phyloP scores from a whole-genome alignment of 768 basidiomycete species.

The Mycena pura region DNA sequence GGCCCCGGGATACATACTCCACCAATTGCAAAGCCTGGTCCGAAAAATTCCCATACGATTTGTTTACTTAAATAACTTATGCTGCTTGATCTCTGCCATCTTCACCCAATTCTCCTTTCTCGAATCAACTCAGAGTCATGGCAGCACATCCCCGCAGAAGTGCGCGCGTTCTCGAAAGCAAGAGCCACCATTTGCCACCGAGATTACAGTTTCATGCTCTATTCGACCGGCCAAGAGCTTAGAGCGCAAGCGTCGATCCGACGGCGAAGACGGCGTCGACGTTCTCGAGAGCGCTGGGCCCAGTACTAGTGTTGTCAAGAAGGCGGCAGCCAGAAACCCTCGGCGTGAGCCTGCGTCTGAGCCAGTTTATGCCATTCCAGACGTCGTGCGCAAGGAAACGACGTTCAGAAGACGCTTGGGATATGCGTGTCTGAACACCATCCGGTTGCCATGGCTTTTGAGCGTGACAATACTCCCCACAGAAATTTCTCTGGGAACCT shows the following conservation, averaged over 20 bases:
- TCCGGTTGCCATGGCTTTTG: too few species aligned
- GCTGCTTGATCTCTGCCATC: too few species aligned
- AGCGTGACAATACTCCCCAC: too few species aligned
- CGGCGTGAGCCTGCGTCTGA: conserved; percentile 37
- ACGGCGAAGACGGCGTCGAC: neutral
- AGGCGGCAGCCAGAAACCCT: conserved; percentile 22
- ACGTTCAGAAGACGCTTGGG: conserved; percentile 73
- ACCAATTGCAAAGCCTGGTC: too few species aligned
- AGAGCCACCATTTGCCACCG: too few species aligned
- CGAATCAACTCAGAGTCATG: conserved; percentile 6
- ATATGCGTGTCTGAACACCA: conserved; percentile 87
- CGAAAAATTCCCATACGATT: too few species aligned
- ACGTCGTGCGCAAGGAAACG: conserved; percentile 69
- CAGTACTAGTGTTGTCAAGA: neutral
- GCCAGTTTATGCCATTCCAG: conserved; percentile 72
- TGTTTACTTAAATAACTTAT: too few species aligned
- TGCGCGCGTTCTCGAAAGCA: conserved; percentile 9
- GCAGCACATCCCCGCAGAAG: conserved; percentile 10
- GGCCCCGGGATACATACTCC: too few species aligned
- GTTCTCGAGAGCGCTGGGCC: neutral
- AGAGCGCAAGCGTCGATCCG: conserved; percentile 1
- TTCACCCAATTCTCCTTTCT: too few species aligned
- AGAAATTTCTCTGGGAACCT: too few species aligned
- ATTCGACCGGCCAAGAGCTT: neutral
- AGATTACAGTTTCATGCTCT: neutral